Conservation (phyloP, 2,329 filamentous ascomycete species). For the Fonsecaea nubica region DNA sequence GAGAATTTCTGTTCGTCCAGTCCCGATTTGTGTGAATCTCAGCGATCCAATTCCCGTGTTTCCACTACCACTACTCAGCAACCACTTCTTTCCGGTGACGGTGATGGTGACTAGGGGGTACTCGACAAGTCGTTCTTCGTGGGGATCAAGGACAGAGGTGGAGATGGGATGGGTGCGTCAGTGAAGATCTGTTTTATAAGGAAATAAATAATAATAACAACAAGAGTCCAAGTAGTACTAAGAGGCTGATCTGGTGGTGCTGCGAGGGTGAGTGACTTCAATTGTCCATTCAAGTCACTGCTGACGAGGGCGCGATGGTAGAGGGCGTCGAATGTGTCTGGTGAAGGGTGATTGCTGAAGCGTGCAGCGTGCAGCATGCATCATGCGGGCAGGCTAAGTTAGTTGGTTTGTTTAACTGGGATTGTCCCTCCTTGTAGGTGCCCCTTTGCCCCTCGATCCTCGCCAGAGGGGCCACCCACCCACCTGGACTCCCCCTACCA, state of each 20-base stretch:
- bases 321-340: neutral
- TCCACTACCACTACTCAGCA: constrained; percentile 6
- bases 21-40: constrained; percentile 8
- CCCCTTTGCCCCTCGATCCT: neutral
- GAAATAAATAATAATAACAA: neutral
- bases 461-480: neutral
- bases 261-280: neutral
- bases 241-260: neutral
- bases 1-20: constrained; percentile 7
- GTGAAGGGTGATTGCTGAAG: neutral
- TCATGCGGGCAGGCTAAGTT: constrained; percentile 3
- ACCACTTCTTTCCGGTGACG: constrained; percentile 3
- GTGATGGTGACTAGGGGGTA: neutral
- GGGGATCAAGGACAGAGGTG: neutral
- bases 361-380: neutral
- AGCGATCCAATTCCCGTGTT: neutral
- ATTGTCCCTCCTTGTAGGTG: neutral
- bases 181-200: neutral
- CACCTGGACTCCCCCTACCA: neutral
- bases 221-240: neutral
- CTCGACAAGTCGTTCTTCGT: neutral
- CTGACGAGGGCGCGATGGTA: neutral
- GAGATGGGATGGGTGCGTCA: neutral
- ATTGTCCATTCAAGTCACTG: neutral
- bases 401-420: constrained; percentile 4